phyloP scores from a whole-genome alignment of 148 eudicot species.

The Silene latifolia region DNA sequence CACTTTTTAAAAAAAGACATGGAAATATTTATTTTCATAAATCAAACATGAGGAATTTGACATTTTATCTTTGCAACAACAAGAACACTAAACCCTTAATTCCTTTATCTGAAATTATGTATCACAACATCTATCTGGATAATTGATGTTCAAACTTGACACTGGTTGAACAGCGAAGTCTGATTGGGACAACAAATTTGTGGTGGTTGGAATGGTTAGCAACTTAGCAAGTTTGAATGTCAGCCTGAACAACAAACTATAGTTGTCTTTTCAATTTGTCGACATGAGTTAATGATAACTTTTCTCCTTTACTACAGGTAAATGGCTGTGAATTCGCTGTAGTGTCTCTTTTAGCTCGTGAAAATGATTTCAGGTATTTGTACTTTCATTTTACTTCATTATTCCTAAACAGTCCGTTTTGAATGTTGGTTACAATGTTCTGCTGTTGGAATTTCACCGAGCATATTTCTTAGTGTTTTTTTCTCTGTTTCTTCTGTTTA shows the following conservation, averaged over 20 bases:
- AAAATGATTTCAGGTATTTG: conserved; percentile 71
- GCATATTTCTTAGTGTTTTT: background rate
- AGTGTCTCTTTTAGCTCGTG: conserved; percentile 68
- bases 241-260: background rate
- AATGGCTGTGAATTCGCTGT: conserved; percentile 86
- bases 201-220: background rate
- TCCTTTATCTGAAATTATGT: background rate
- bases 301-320: conserved; percentile 41
- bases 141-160: background rate
- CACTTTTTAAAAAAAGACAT: background rate
- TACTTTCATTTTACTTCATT: background rate
- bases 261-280: conserved; percentile 7
- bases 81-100: background rate
- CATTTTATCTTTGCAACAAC: background rate
- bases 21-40: no score
- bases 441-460: conserved; percentile 10
- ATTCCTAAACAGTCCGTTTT: conserved; percentile 16
- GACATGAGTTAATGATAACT: conserved; percentile 12
- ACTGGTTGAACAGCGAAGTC: background rate
- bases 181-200: background rate
- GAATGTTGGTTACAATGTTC: conserved; percentile 5
- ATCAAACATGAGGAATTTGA: background rate
- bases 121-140: background rate
- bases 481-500: background rate
- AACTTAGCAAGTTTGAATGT: conserved; percentile 2